phyloP scores from a whole-genome alignment of 345 rosid species.

The Jatropha curcas region DNA sequence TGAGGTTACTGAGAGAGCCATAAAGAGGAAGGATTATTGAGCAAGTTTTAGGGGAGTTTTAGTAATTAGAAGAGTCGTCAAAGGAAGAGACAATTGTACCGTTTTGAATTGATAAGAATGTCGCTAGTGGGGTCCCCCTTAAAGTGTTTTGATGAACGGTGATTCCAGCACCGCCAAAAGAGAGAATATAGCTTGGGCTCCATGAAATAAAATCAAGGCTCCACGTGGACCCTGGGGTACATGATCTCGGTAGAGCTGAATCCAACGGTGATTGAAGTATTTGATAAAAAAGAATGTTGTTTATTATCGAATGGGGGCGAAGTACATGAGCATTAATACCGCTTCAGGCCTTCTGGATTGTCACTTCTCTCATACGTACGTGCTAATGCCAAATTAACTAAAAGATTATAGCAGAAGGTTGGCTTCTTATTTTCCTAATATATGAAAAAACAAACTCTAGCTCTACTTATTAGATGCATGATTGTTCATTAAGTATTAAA shows the following conservation, averaged over 20 bases:
- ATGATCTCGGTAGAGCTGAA: too few species aligned
- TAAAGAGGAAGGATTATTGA: background rate
- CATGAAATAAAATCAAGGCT: background rate
- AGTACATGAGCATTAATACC: background rate
- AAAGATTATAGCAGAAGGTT: too few species aligned
- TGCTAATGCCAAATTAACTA: too few species aligned
- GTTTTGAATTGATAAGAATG: too few species aligned
- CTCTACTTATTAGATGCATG: too few species aligned
- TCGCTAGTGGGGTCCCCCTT: background rate
- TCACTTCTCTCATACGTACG: too few species aligned
- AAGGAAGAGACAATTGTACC: background rate
- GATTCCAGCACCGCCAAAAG: background rate
- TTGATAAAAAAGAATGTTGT: background rate
- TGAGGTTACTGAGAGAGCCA: conserved; percentile 23
- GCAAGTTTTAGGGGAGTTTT: background rate
- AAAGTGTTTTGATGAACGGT: too few species aligned
- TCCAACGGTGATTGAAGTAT: background rate
- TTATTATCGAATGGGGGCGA: background rate
- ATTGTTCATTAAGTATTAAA: too few species aligned
- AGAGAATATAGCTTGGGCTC: background rate
- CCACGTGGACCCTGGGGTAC: background rate
- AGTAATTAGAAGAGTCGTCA: too few species aligned
- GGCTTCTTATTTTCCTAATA: too few species aligned
- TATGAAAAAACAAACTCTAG: too few species aligned
- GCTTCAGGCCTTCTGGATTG: too few species aligned